Evolutionary conservation across 2,329 filamentous ascomycete genomes (phyloP), one percentile per base, ranked within the genome.

Genomic region (Uncinocarpus reesii): DNA sequence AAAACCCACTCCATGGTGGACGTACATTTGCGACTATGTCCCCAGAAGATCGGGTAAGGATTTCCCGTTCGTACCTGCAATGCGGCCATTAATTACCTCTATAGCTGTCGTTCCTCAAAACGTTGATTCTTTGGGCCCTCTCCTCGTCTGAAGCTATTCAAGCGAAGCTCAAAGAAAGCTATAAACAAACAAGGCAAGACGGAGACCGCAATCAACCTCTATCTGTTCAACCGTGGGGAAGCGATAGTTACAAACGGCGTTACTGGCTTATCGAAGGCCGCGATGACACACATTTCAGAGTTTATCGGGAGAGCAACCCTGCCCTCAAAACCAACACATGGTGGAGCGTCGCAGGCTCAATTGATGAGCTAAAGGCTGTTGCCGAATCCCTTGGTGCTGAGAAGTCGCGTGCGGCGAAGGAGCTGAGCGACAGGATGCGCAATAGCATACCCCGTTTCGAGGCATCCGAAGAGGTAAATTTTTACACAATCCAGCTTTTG

Each of bases 211-310:
- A 95, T 62, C 87, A 95, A 57, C 84, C 89, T 7, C 74, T 93
- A 29, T 89, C 87, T 1, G 85, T 95, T 38, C 88, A 94, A 62
- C 81, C 87, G 3, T 95, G 89, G 89, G 89, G 89, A 7, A 77
- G 79, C 10, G 89, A 95, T 63, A 86, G 85, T 55, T 82, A 95
- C 58, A 94, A 92, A 71, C 81, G 92, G 48, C 81, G 88, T 51
- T 98, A 96, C 67, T 98, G 84, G 71, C 73, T 98, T 41, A 79
- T 98, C 53, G 92, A 98, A 67, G 92, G 92, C 10, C 79, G 86
- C 56, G 90, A 96, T 58, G 89, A 98, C 65, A 96, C 90, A 2
- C 78, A 84, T 53, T 98, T 98, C 66, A 80, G 92, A 53, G 78
- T 98, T 37, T 98, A 98, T 65, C 79, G 92, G 46, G 92, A 98